Conservation (phyloP, 2,329 filamentous ascomycete genomes). For the Fusarium sororula region DNA sequence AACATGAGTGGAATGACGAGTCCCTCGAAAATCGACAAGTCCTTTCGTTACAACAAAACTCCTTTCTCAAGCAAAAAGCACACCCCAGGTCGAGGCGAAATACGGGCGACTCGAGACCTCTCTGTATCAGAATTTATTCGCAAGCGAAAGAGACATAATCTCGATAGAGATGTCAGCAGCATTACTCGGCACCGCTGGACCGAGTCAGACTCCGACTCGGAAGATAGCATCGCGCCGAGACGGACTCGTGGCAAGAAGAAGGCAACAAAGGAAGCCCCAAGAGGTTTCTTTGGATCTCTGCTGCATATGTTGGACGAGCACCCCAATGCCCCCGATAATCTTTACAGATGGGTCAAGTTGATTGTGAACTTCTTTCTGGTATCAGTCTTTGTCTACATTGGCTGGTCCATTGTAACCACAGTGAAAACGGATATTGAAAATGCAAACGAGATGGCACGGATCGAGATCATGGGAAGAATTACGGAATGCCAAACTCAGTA, state of each 20-base stretch:
- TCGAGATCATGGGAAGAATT: constrained; percentile 77
- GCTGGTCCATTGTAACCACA: constrained; percentile 74
- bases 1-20: constrained; percentile 56
- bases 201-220: constrained; percentile 61
- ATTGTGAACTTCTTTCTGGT: constrained; percentile 72
- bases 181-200: constrained; percentile 57
- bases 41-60: constrained; percentile 55
- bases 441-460: constrained; percentile 74
- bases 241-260: constrained; percentile 41
- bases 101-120: constrained; percentile 58
- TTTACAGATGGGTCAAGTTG: constrained; percentile 68
- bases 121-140: constrained; percentile 57
- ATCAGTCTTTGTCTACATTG: constrained; percentile 66
- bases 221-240: constrained; percentile 44
- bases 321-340: constrained; percentile 66
- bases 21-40: constrained; percentile 57
- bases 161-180: constrained; percentile 63
- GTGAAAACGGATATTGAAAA: constrained; percentile 79
- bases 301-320: constrained; percentile 65
- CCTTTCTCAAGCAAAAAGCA: constrained; percentile 51
- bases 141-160: constrained; percentile 63
- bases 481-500: constrained; percentile 78
- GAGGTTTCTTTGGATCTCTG: constrained; percentile 53
- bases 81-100: constrained; percentile 70
- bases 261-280: constrained; percentile 22